Conservation (phyloP, 108 stramenopile genomes). For the Pseudonitzschia multistriata region DNA sequence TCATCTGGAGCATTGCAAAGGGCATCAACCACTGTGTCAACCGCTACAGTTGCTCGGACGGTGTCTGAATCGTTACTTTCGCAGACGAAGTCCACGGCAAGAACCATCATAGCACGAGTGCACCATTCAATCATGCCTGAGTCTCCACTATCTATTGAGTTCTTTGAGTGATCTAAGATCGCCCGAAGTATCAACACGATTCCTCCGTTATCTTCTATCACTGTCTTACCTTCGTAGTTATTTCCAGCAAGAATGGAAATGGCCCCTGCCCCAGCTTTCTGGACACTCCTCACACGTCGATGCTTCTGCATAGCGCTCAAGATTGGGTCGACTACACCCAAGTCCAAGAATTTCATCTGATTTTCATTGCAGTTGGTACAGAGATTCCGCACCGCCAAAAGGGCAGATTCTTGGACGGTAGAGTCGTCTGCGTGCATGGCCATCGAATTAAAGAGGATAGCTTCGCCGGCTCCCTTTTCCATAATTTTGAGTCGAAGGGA, state of each 20-base stretch:
- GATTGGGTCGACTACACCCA: conserved; percentile 65
- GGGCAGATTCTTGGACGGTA: conserved; percentile 50
- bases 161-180: conserved; percentile 66
- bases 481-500: conserved; percentile 5
- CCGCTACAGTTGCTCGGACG: conserved; percentile 53
- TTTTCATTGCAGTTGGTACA: conserved; percentile 66
- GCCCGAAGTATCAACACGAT: conserved; percentile 64
- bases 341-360: conserved; percentile 50
- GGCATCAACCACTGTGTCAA: conserved; percentile 69
- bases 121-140: conserved; percentile 55
- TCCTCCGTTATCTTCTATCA: conserved; percentile 72
- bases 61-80: conserved; percentile 25
- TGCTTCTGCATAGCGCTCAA: conserved; percentile 74
- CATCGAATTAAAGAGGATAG: conserved; percentile 61
- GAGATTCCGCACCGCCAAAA: conserved; percentile 59
- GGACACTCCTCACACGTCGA: conserved; percentile 51
- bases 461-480: conserved; percentile 50
- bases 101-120: conserved; percentile 53
- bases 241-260: conserved; percentile 55
- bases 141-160: conserved; percentile 7
- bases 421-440: conserved; percentile 65
- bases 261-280: conserved; percentile 47
- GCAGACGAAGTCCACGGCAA: conserved; percentile 35
- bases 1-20: conserved; percentile 45
- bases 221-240: conserved; percentile 39